Evolutionary conservation across 352 stramenopile species (phyloP).

Genomic region (Pythium monospermum): DNA sequence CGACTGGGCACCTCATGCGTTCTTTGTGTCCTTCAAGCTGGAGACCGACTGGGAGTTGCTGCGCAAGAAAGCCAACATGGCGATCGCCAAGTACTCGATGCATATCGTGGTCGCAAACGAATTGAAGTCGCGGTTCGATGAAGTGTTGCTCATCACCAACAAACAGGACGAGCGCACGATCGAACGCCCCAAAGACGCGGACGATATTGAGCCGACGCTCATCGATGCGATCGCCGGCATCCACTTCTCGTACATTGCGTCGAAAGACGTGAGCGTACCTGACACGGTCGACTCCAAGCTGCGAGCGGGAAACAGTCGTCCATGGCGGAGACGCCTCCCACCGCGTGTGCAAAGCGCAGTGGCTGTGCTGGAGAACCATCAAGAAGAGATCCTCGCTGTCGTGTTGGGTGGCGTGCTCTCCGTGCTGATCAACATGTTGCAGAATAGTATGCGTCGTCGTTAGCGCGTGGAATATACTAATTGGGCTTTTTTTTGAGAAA

Average conservation of each 20-base stretch:
- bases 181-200: constrained; percentile 46
- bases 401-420: constrained; percentile 67
- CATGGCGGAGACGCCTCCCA: constrained; percentile 43
- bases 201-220: constrained; percentile 59
- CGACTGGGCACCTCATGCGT: constrained; percentile 92
- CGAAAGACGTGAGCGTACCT: constrained; percentile 47
- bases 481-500: no score
- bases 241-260: constrained; percentile 74
- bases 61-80: constrained; percentile 87
- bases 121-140: constrained; percentile 91
- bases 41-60: constrained; percentile 97
- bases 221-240: constrained; percentile 57
- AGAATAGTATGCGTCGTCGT: constrained; percentile 45
- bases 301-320: constrained; percentile 20
- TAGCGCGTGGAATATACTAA: no score
- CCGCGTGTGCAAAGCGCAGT: constrained; percentile 35
- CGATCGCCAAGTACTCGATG: constrained; percentile 94
- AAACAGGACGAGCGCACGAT: constrained; percentile 50
- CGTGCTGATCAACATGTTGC: constrained; percentile 67
- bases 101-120: constrained; percentile 98
- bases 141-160: constrained; percentile 75
- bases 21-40: constrained; percentile 98
- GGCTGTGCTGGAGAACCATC: constrained; percentile 47
- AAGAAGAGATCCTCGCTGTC: constrained; percentile 69
- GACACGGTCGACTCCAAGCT: constrained; percentile 41